Conservation (phyloP, 345 rosid genomes). For the Salix brachista region DNA sequence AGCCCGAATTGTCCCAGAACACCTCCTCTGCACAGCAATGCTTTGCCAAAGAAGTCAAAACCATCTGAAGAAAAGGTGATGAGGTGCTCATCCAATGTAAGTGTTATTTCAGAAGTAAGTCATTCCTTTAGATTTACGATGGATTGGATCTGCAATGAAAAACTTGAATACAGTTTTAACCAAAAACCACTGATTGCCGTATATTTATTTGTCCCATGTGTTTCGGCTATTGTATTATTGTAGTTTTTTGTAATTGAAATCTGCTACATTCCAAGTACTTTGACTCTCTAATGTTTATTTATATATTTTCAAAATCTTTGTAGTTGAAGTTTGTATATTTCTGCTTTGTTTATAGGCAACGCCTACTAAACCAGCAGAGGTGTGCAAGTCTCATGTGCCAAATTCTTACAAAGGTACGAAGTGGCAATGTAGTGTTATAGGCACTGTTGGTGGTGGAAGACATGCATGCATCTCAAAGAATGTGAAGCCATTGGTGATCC, state of each 20-base stretch:
- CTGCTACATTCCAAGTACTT: background rate
- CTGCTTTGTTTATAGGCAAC: slow-evolving; percentile 31
- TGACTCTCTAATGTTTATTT: background rate
- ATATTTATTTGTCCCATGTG: background rate
- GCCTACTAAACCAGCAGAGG: slow-evolving; percentile 30
- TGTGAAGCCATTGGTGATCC: slow-evolving; percentile 27
- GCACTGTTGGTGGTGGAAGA: slow-evolving; percentile 25
- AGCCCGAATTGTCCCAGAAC: slow-evolving; percentile 35
- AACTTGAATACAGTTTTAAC: background rate
- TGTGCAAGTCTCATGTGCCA: slow-evolving; percentile 21
- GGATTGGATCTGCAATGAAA: background rate
- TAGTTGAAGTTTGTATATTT: background rate
- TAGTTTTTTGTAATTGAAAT: background rate
- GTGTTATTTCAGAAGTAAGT: slow-evolving; percentile 36
- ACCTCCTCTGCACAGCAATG: slow-evolving; percentile 26
- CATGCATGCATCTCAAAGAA: slow-evolving; percentile 22
- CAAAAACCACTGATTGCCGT: background rate
- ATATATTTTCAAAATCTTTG: background rate
- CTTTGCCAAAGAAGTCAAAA: slow-evolving; percentile 32
- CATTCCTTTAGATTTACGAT: background rate
- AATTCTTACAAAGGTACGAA: slow-evolving; percentile 54
- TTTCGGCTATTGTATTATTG: background rate
- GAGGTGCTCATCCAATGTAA: slow-evolving; percentile 22
- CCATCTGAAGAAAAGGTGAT: slow-evolving; percentile 20
- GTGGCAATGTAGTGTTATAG: slow-evolving; percentile 30